Conservation (phyloP, 345 rosid species). For the Euphorbia tirucalli region DNA sequence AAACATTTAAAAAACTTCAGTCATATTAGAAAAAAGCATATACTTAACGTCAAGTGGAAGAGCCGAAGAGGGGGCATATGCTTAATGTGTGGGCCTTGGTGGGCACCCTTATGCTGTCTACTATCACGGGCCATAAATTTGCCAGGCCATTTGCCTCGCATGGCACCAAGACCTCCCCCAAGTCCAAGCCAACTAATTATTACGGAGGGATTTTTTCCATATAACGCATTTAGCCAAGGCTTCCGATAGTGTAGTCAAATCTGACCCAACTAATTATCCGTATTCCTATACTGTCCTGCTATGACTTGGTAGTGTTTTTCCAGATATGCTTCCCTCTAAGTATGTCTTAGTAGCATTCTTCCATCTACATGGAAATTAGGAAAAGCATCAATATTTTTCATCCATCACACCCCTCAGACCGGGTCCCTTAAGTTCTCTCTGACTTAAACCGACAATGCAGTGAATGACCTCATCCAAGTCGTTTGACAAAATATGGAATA, state of each 20-base stretch:
- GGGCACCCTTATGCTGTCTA: neutral
- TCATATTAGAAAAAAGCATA: too few species aligned
- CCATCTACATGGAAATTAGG: neutral
- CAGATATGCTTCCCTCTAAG: neutral
- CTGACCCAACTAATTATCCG: too few species aligned
- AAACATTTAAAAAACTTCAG: too few species aligned
- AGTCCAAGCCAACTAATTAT: neutral
- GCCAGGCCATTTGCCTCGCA: neutral
- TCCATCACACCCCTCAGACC: neutral
- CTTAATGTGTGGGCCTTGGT: neutral
- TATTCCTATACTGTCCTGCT: neutral
- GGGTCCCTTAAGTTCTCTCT: too few species aligned
- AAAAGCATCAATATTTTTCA: neutral
- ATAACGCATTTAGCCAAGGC: neutral
- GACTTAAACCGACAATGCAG: too few species aligned
- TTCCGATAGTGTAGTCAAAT: neutral
- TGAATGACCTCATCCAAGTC: too few species aligned
- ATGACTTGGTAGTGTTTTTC: neutral
- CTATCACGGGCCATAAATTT: neutral
- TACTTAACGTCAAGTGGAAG: too few species aligned
- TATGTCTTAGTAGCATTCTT: neutral
- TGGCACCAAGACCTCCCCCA: neutral
- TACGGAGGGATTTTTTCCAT: neutral
- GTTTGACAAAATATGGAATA: too few species aligned
- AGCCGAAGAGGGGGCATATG: too few species aligned